These are phyloP conservation scores for Ogataea pilisensis DNA, from an alignment of 805 yeast species.

Conservation along the genomic window DNA sequence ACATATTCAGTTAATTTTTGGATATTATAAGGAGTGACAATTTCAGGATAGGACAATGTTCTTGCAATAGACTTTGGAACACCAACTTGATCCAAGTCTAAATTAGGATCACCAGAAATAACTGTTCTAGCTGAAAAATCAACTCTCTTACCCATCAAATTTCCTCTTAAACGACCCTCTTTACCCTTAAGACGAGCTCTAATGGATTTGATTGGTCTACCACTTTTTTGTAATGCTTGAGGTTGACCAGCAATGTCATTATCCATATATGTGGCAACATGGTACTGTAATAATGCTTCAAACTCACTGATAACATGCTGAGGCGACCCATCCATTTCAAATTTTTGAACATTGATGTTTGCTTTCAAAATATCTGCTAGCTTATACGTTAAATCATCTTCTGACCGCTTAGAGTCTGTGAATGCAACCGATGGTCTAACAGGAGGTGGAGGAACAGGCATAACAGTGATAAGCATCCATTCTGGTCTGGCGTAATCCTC, in stretches of 20 bases:
- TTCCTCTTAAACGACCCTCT: slow-evolving; percentile 98
- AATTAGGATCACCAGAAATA: slow-evolving; percentile 97
- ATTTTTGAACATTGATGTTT: slow-evolving; percentile 91
- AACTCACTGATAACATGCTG: slow-evolving; percentile 97
- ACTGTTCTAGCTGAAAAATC: slow-evolving; percentile 99
- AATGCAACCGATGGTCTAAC: slow-evolving; percentile 98
- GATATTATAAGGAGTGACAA: slow-evolving; percentile 95
- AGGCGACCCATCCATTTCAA: slow-evolving; percentile 98
- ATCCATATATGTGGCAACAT: slow-evolving; percentile 99
- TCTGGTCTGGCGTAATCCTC: slow-evolving; percentile 98
- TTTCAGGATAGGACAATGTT: slow-evolving; percentile 93
- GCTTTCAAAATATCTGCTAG: slow-evolving; percentile 96
- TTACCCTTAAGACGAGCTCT: slow-evolving; percentile 99
- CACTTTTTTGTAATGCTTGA: slow-evolving; percentile 96
- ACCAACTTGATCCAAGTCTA: slow-evolving; percentile 98
- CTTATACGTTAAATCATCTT: slow-evolving; percentile 97
- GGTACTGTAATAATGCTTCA: slow-evolving; percentile 92
- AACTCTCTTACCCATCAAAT: slow-evolving; percentile 99
- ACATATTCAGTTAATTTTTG: slow-evolving; percentile 90
- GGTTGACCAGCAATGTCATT: slow-evolving; percentile 99
- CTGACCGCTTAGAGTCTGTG: slow-evolving; percentile 97
- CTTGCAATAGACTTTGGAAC: slow-evolving; percentile 96
- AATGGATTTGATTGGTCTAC: slow-evolving; percentile 96
- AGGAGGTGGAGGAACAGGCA: slow-evolving; percentile 99
- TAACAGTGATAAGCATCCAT: slow-evolving; percentile 95